Base-by-base conservation (phyloP, 176 grass and related monocot species). In the Ananas comosus region DNA sequence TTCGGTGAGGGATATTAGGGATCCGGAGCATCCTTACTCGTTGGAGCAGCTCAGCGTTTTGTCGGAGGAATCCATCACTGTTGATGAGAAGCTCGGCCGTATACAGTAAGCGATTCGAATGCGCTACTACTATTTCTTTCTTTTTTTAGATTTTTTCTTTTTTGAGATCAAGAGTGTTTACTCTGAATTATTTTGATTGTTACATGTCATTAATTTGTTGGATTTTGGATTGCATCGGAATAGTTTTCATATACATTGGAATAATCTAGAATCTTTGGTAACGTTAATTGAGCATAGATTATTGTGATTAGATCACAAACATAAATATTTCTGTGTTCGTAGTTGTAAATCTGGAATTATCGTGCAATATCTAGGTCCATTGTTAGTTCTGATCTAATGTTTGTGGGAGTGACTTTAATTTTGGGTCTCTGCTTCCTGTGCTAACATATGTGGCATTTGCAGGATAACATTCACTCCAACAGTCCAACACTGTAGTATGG, bases 401-500 rank as follows among this genome's bases (percentile, higher is more conserved):
- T 69, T 69, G 56, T 74, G 1, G 63, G 53, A 52, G 58, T 49
- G 3, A 66, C 68, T 48, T 56, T 24, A 47, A 69, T 16, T 19
- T 19, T 65, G 27, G 63, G 11, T 72, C 3, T 13, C 12, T 24
- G n/a, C 19, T 51, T 52, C 51, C 14, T 69, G 13, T 78, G 16
- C 24, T 63, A 49, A 50, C 7, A 42, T 42, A 8, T 72, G 27
- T 52, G 66, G 82, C 79, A 25, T 65, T 51, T 87, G 71, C 82
- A 97, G 86, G 86, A 97, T 97, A 83, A 97, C 84, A 65, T 97
- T 97, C 89, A 97, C 94, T 51, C 94, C 94, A 81, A 97, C 94
- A 33, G 94, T 97, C 33, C 89, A 92, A 25, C 89, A 97, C 77
- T 97, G 94, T 72, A 97, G 89, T 77, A 90, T 97, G 94, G 94